Evolutionary conservation across 2,329 filamentous ascomycete genomes (phyloP).

Genomic region (Coniochaeta prunicola): DNA sequence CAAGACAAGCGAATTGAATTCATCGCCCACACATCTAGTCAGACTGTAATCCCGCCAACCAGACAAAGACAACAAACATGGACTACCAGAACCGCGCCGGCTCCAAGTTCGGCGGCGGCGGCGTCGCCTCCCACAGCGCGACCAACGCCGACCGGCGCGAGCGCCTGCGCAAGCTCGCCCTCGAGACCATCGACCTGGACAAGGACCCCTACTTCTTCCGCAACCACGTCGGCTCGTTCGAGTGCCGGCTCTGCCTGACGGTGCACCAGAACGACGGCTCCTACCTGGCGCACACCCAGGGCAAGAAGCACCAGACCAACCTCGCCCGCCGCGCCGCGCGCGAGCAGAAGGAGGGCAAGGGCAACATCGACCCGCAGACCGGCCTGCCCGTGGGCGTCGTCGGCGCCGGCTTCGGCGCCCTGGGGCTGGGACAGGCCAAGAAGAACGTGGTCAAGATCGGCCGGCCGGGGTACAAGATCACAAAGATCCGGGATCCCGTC

Average conservation of each 20-base stretch:
- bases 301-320: conserved; percentile 98
- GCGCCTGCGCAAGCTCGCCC: conserved; percentile 92
- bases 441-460: conserved; percentile 92
- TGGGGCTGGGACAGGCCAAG: conserved; percentile 44
- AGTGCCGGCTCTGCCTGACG: conserved; percentile 92
- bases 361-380: conserved; percentile 60
- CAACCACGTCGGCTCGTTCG: conserved; percentile 96
- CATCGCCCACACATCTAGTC: not conserved
- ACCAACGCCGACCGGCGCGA: conserved; percentile 97
- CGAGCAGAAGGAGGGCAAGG: conserved; percentile 82
- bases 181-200: conserved; percentile 98
- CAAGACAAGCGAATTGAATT: not conserved
- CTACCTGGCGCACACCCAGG: conserved; percentile 97
- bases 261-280: conserved; percentile 99
- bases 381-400: conserved; percentile 69
- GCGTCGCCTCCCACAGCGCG: conserved; percentile 86
- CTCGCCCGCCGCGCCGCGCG: conserved; percentile 91
- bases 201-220: conserved; percentile 99
- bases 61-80: conserved; percentile 32
- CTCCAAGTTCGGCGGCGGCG: conserved; percentile 96
- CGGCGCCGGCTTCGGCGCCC: conserved; percentile 54
- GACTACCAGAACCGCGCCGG: conserved; percentile 87
- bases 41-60: not conserved
- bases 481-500: conserved; percentile 84
- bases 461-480: conserved; percentile 94